A percentile compares a stretch with the other conserved stretches of the same genome.
Evolutionary conservation across 2,329 filamentous ascomycete species (phyloP).

Genomic region (Aspergillus viridinutans): DNA sequence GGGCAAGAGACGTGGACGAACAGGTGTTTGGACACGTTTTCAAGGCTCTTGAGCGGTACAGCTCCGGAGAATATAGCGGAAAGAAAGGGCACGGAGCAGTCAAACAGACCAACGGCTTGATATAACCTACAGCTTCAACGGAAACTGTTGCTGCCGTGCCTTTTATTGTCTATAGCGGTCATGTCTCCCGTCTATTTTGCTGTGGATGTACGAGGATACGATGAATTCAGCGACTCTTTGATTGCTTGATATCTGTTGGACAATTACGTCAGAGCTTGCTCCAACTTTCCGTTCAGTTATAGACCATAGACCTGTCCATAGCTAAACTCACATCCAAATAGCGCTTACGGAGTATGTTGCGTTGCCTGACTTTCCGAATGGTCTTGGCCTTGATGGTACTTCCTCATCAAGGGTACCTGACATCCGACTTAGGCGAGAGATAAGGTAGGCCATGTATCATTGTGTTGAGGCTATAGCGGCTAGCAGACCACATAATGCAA

Average conservation of each 20-base stretch:
- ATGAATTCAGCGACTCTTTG: background rate
- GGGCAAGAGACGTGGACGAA: slow-evolving; percentile 78
- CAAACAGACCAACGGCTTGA: slow-evolving; percentile 8
- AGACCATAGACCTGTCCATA: too few species aligned
- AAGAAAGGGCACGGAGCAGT: background rate
- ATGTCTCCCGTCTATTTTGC: background rate
- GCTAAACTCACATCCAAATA: too few species aligned
- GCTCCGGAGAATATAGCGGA: slow-evolving; percentile 4
- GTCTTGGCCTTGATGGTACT: background rate
- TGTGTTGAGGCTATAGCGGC: background rate
- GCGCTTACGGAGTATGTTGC: too few species aligned
- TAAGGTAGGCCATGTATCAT: background rate
- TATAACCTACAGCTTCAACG: slow-evolving; percentile 1
- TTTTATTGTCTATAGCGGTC: background rate
- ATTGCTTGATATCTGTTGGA: background rate
- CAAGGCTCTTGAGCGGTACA: slow-evolving; percentile 71
- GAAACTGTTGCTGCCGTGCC: background rate
- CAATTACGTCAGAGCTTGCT: background rate
- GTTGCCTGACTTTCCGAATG: background rate
- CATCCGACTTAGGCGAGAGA: background rate
- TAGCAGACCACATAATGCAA: background rate
- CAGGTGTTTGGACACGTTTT: slow-evolving; percentile 91
- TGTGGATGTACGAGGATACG: background rate
- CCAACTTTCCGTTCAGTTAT: too few species aligned
- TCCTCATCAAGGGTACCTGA: too few species aligned